Conservation (phyloP, 257 asterid genomes). For the Solanum bulbocastanum region DNA sequence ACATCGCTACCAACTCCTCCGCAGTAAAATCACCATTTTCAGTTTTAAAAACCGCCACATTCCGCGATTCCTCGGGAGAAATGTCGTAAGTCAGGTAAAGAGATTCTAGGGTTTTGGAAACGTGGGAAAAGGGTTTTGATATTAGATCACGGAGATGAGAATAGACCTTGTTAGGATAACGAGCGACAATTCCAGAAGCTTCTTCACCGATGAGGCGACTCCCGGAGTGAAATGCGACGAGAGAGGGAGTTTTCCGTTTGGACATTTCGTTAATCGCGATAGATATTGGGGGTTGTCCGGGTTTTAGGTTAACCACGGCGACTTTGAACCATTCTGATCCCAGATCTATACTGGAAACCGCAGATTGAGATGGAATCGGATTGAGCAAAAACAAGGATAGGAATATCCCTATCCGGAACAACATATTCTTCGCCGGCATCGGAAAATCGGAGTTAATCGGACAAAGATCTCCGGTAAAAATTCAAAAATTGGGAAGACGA, state of each 20-base stretch:
- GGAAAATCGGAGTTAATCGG: not conserved
- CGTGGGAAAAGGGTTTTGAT: conserved; percentile 44
- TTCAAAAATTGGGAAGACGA: not conserved
- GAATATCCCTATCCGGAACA: conserved; percentile 30
- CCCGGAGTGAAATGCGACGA: conserved; percentile 67
- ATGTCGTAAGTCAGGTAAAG: conserved; percentile 42
- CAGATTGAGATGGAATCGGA: conserved; percentile 48
- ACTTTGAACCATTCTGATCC: conserved; percentile 95
- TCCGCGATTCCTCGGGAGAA: conserved; percentile 32
- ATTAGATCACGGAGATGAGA: conserved; percentile 61
- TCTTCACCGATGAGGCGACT: conserved; percentile 87
- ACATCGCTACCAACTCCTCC: conserved; percentile 92
- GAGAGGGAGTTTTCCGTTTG: conserved; percentile 82
- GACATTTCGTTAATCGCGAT: conserved; percentile 98
- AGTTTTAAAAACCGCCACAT: conserved; percentile 37
- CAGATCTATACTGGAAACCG: conserved; percentile 96
- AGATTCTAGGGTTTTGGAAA: conserved; percentile 20
- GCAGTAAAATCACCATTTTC: conserved; percentile 46
- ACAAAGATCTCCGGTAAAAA: not conserved
- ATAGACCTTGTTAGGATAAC: conserved; percentile 74
- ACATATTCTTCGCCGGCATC: not conserved
- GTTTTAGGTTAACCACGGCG: conserved; percentile 91
- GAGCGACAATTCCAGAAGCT: conserved; percentile 66
- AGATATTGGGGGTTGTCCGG: conserved; percentile 85
- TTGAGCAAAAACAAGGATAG: conserved; percentile 24